These are phyloP conservation scores for Bonia amplexicaulis DNA, from an alignment of 176 grass and related monocot species.

Conservation along the genomic window DNA sequence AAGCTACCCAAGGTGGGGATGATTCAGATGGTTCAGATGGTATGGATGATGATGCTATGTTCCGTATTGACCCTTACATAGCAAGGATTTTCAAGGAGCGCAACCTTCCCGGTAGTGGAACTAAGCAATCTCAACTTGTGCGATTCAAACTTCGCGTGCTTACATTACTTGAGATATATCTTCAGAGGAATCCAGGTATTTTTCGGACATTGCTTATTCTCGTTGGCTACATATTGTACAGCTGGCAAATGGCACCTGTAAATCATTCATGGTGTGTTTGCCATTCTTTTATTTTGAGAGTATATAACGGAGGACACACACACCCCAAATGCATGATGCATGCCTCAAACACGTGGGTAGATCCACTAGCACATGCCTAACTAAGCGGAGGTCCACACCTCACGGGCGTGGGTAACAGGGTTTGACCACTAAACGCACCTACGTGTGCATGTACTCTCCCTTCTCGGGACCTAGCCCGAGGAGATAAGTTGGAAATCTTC, in stretches of 20 bases:
- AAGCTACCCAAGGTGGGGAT: constrained; percentile 36
- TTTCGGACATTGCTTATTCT: neutral
- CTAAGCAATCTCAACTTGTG: constrained; percentile 76
- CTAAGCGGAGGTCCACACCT: no score
- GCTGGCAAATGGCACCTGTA: neutral
- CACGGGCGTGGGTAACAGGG: no score
- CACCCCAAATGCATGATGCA: no score
- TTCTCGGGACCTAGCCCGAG: no score
- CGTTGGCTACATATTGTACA: neutral
- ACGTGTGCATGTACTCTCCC: no score
- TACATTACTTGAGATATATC: constrained; percentile 75
- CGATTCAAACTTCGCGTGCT: constrained; percentile 80
- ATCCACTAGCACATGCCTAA: no score
- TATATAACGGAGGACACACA: no score
- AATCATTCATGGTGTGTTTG: neutral
- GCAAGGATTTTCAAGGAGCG: constrained; percentile 84
- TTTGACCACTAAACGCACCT: no score
- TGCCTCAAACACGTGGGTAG: no score
- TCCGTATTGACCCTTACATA: constrained; percentile 89
- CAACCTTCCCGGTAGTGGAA: constrained; percentile 71
- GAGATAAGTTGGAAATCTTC: no score
- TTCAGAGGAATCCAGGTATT: constrained; percentile 91
- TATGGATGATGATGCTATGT: constrained; percentile 99
- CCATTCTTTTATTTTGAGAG: neutral
- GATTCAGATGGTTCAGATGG: constrained; percentile 81